These are phyloP conservation scores for Candida pini DNA, from an alignment of 805 yeast genomes.

Conservation along the genomic window DNA sequence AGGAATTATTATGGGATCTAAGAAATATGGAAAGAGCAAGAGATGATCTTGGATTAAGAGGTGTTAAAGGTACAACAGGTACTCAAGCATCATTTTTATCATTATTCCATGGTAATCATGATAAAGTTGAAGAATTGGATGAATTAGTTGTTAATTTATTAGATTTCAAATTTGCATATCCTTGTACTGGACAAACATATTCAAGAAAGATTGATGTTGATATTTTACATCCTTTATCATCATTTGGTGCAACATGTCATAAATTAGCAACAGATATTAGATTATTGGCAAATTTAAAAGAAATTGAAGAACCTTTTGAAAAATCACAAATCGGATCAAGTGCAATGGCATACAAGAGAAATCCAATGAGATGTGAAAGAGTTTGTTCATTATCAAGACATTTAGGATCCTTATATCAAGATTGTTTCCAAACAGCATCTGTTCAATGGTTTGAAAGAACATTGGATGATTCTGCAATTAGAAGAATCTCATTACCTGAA, in stretches of 20 bases:
- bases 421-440: constrained; percentile 93
- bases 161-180: constrained; percentile 93
- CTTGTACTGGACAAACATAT: constrained; percentile 98
- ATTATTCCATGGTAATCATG: constrained; percentile 94
- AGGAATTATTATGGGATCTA: constrained; percentile 96
- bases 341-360: constrained; percentile 99
- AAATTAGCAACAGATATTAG: constrained; percentile 97
- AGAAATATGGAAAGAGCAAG: constrained; percentile 95
- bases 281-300: constrained; percentile 92
- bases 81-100: constrained; percentile 96
- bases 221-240: constrained; percentile 84
- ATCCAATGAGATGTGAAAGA: constrained; percentile 99
- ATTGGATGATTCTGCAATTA: constrained; percentile 94
- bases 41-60: constrained; percentile 92
- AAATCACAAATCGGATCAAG: constrained; percentile 96
- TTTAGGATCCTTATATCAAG: constrained; percentile 83
- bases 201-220: constrained; percentile 97
- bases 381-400: constrained; percentile 98
- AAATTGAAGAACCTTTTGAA: constrained; percentile 97
- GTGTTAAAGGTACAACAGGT: constrained; percentile 99
- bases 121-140: constrained; percentile 89
- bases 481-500: constrained; percentile 94
- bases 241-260: constrained; percentile 94
- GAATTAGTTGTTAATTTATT: constrained; percentile 86
- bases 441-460: constrained; percentile 99